A percentile compares a stretch with the other conserved stretches of the same genome.
These are phyloP conservation scores for Pichia cactophila DNA, from an alignment of 1,139 yeast species.

Conservation along the genomic window DNA sequence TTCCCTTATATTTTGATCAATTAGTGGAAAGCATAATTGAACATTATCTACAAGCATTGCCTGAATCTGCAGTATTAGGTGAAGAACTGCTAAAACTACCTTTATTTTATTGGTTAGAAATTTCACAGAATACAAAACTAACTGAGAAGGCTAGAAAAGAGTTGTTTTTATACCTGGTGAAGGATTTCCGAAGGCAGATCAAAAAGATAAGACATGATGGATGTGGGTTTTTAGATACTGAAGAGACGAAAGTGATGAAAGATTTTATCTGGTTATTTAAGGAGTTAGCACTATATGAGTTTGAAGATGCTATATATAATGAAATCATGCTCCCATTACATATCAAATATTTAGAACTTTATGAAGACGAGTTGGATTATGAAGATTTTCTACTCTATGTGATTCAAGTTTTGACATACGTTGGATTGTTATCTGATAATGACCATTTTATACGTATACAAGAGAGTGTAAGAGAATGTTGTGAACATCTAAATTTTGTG, in stretches of 20 bases:
- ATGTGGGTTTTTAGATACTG: background rate
- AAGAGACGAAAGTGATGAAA: background rate
- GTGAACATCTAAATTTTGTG: background rate
- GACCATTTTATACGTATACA: background rate
- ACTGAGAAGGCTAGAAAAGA: background rate
- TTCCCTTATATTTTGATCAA: conserved; percentile 17
- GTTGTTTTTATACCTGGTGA: background rate
- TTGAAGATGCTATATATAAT: conserved; percentile 12
- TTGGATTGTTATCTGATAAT: background rate
- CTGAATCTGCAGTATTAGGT: background rate
- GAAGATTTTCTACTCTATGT: conserved; percentile 6
- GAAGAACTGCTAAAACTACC: background rate
- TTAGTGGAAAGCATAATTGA: conserved; percentile 25
- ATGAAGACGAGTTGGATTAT: conserved; percentile 1
- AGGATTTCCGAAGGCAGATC: background rate
- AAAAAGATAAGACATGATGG: background rate
- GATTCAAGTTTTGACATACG: background rate
- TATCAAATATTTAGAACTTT: conserved; percentile 4
- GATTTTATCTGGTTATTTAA: background rate
- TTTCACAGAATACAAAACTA: background rate
- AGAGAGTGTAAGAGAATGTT: conserved; percentile 1
- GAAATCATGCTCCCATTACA: conserved; percentile 17
- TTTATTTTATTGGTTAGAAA: conserved; percentile 1
- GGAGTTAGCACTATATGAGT: background rate
- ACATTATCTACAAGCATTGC: conserved; percentile 26